Conservation (phyloP, 805 yeast species). For the Debaryomyces hansenii region DNA sequence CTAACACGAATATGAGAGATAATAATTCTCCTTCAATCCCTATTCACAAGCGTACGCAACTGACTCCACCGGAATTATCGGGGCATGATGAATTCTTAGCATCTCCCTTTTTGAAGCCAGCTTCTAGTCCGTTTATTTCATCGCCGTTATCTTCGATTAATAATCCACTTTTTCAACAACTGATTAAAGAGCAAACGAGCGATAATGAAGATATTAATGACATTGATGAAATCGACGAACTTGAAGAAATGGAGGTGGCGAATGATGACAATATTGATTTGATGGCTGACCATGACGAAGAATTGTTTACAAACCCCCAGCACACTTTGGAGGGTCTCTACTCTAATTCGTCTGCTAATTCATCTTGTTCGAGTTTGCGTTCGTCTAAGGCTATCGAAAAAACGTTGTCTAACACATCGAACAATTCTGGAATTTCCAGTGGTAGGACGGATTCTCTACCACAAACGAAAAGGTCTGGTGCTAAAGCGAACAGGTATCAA, state of each 20-base stretch:
- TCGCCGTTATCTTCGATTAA: constrained; percentile 18
- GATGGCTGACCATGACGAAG: constrained; percentile 12
- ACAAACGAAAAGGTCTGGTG: constrained; percentile 32
- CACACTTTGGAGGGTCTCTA: constrained; percentile 20
- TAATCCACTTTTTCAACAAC: constrained; percentile 25
- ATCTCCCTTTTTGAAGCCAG: constrained; percentile 27
- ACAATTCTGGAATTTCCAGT: constrained; percentile 5
- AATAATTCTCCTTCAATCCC: constrained; percentile 1
- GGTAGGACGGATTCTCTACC: constrained; percentile 14
- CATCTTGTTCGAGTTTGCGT: constrained; percentile 33
- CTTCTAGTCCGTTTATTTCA: constrained; percentile 14
- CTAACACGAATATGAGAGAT: constrained; percentile 28
- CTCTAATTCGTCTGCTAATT: constrained; percentile 30
- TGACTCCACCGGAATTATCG: constrained; percentile 18
- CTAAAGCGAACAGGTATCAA: constrained; percentile 48
- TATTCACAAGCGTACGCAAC: constrained; percentile 19
- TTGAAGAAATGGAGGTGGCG: constrained; percentile 1
- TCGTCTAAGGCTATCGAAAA: constrained; percentile 25
- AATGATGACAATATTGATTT: constrained; percentile 2
- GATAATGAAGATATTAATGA: constrained; percentile 18
- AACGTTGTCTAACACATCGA: constrained; percentile 31
- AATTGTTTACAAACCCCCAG: constrained; percentile 23
- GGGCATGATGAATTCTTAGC: constrained; percentile 28
- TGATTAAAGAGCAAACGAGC: constrained; percentile 27
- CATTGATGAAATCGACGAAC: constrained; percentile 15